These are phyloP conservation scores for Meira nashicola DNA, from an alignment of 1,284 basidiomycete genomes.

Conservation along the genomic window DNA sequence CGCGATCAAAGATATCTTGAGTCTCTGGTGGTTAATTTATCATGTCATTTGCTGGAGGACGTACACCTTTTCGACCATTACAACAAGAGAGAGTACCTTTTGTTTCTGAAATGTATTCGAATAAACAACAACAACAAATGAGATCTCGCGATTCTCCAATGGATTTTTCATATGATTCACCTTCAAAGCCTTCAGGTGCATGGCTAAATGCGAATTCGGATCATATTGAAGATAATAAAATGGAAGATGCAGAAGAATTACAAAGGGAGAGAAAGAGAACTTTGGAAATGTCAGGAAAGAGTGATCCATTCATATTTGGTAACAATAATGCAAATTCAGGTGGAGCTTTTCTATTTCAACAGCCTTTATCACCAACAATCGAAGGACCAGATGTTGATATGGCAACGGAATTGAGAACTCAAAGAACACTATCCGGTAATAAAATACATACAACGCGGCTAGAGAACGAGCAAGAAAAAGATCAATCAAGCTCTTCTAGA, in stretches of 20 bases:
- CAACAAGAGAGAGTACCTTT: too few species aligned
- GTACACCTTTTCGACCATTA: too few species aligned
- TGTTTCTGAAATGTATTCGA: too few species aligned
- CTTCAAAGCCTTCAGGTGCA: not conserved
- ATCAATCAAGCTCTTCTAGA: not conserved
- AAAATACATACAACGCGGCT: not conserved
- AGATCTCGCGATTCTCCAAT: constrained; percentile 6
- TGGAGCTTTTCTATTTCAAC: constrained; percentile 8
- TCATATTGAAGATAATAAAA: too few species aligned
- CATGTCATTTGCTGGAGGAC: too few species aligned
- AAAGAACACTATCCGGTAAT: not conserved
- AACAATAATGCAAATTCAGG: not conserved
- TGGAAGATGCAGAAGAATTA: too few species aligned
- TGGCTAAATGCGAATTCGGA: not conserved
- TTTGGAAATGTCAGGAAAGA: not conserved
- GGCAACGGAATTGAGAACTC: not conserved
- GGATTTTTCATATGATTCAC: constrained; percentile 9
- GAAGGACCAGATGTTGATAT: constrained; percentile 9
- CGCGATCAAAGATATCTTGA: too few species aligned
- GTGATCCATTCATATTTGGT: not conserved
- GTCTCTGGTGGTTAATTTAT: too few species aligned
- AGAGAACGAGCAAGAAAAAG: not conserved
- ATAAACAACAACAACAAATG: constrained; percentile 2
- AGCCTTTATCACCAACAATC: constrained; percentile 3
- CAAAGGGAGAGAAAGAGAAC: not conserved